Conservation (phyloP, 2,329 filamentous ascomycete species). For the Fusarium albosuccineum region DNA sequence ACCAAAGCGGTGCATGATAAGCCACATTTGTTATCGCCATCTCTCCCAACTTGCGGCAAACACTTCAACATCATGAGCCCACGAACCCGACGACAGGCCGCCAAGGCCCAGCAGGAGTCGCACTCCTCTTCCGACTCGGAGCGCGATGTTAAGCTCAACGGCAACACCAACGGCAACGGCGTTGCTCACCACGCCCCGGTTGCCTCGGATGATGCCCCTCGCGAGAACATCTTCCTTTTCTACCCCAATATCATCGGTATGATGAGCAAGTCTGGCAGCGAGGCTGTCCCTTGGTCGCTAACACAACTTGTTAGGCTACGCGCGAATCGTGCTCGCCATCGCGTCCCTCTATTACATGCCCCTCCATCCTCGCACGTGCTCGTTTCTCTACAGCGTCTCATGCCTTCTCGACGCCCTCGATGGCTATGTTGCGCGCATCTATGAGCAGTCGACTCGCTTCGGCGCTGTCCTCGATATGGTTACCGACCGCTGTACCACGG, state of each 20-base stretch:
- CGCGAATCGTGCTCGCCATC: conserved; percentile 82
- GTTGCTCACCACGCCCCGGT: conserved; percentile 52
- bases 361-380: conserved; percentile 95
- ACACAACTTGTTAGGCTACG: conserved; percentile 70
- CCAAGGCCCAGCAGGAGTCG: conserved; percentile 49
- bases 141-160: conserved; percentile 52
- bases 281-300: conserved; percentile 17
- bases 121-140: conserved; percentile 49
- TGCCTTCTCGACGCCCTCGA: conserved; percentile 96
- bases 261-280: conserved; percentile 39
- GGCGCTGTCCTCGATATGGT: conserved; percentile 99
- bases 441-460: conserved; percentile 93
- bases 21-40: conserved; percentile 37
- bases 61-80: conserved; percentile 51
- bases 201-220: conserved; percentile 53
- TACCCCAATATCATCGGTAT: conserved; percentile 85
- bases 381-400: conserved; percentile 89
- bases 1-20: conserved; percentile 39
- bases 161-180: conserved; percentile 56
- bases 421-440: conserved; percentile 84
- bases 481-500: conserved; percentile 96
- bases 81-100: conserved; percentile 56
- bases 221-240: conserved; percentile 86
- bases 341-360: conserved; percentile 99
- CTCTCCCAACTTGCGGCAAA: conserved; percentile 23